Evolutionary conservation across 2,329 filamentous ascomycete species (phyloP), one percentile per base, ranked within the genome.

Genomic region (Sclerotinia subarctica): DNA sequence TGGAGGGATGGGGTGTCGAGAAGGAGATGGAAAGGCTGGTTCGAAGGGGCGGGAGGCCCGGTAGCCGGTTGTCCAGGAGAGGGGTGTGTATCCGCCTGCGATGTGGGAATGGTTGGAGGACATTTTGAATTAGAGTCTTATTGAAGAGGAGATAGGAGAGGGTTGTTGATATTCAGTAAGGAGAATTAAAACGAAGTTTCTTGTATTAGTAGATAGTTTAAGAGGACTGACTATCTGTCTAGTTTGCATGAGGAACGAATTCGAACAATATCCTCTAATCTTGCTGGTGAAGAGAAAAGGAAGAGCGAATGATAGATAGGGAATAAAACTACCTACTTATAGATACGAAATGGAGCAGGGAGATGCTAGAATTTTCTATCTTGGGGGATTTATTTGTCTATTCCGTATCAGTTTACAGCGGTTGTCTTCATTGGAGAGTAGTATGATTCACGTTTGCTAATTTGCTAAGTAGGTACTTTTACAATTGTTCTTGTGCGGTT

Each of bases 31-130:
- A 24, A 58, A 7, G 15, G 17, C 10, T 1, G 54, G 54, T n/a
- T 7, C n/a, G 32, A 57, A 42, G 21, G 54, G 35, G 7, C 21
- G 35, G 2, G 35, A 10, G n/a, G 54, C n/a, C 2, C n/a, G n/a
- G 35, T 58, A 58, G 6, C 54, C 54, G 32, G 32, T 57, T 6
- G 54, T 57, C 54, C 54, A 57, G 54, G 32, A 57, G 54, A 26
- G 54, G 1, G 54, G n/a, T 7, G 35, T 10, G 54, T 57, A 53
- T 17, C 35, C 35, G 10, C 35, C 11, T 7, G 35, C 35, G 35
- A 7, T 38, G 35, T 2, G 38, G 38, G 29, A 17, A 6, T 5
- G 2, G 32, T 17, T 13, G 35, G 10, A n/a, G 35, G 54, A 42
- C 32, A 42, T 57, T 42, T 32, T 42, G 54, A 24, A 35, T 2